A percentile compares a stretch with the other conserved stretches of the same genome.
phyloP scores from a whole-genome alignment of 139 green algal genomes.

The Chlamydomonas eustigma region DNA sequence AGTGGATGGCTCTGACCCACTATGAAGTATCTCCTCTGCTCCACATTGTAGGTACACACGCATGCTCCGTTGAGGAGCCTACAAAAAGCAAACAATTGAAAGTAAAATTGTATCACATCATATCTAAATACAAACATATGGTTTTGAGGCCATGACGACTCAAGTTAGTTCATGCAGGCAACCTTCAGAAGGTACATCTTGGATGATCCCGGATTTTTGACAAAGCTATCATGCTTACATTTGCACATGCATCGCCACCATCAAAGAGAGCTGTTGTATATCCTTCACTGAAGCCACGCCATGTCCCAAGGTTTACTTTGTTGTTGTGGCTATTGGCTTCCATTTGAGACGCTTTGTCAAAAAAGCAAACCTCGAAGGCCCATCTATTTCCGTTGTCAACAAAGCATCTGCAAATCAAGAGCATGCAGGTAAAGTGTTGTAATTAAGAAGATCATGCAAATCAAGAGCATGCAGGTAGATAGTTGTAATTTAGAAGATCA shows the following conservation, averaged over 20 bases:
- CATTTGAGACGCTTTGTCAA: background rate
- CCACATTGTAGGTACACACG: conserved; percentile 2
- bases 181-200: too few species aligned
- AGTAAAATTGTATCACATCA: background rate
- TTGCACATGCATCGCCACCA: background rate
- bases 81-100: background rate
- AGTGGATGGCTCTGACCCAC: background rate
- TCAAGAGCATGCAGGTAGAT: too few species aligned
- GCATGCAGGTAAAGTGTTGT: too few species aligned
- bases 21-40: background rate
- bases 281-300: background rate
- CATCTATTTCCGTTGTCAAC: background rate
- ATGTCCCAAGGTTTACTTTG: background rate
- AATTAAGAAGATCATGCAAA: too few species aligned
- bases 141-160: background rate
- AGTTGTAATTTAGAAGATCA: too few species aligned
- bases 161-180: background rate
- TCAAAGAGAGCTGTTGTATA: background rate
- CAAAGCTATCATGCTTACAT: background rate
- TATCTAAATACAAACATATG: background rate
- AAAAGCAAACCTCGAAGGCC: background rate
- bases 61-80: background rate
- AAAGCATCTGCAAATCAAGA: background rate
- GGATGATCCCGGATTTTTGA: too few species aligned
- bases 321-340: background rate